Percentiles rank a stretch among this genome's conserved stretches.
phyloP scores from a whole-genome alignment of 371 early-diverging fungal species.

The Dinochytrium kinnereticum region DNA sequence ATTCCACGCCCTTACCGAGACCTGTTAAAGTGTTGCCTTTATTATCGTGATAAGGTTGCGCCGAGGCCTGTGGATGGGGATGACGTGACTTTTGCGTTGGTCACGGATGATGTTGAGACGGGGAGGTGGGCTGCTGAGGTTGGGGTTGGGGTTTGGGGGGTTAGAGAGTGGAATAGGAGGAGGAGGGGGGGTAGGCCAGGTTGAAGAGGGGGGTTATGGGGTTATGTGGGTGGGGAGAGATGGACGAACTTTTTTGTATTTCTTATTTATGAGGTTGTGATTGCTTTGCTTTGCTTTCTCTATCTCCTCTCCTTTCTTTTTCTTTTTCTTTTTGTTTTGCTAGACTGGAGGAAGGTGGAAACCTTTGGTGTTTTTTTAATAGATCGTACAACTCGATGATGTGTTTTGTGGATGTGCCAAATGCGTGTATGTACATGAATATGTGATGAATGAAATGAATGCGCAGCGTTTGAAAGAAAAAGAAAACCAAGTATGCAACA shows the following conservation, averaged over 20 bases:
- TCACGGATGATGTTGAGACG: conserved; percentile 2
- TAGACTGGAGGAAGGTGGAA: too few relatives aligned
- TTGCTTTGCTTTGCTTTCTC: neutral
- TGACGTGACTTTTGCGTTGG: neutral
- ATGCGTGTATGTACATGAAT: too few relatives aligned
- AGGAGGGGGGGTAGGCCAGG: neutral
- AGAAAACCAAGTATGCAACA: neutral
- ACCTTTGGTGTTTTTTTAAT: too few relatives aligned
- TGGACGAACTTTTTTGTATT: too few relatives aligned
- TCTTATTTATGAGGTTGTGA: neutral
- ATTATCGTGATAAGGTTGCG: neutral
- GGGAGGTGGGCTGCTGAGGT: neutral
- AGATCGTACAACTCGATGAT: too few relatives aligned
- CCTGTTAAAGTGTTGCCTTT: conserved; percentile 1
- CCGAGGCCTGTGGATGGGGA: neutral
- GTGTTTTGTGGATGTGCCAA: too few relatives aligned
- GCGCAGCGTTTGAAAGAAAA: neutral
- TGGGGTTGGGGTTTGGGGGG: neutral
- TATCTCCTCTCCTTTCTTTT: too few relatives aligned
- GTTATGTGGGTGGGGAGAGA: too few relatives aligned
- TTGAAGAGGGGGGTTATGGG: neutral
- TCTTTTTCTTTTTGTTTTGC: too few relatives aligned
- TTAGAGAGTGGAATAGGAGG: neutral
- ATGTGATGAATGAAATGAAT: too few relatives aligned
- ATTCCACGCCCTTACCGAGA: neutral